Conservation (phyloP, 2,329 filamentous ascomycete genomes). For the Hymenoscyphus fraxineus region DNA sequence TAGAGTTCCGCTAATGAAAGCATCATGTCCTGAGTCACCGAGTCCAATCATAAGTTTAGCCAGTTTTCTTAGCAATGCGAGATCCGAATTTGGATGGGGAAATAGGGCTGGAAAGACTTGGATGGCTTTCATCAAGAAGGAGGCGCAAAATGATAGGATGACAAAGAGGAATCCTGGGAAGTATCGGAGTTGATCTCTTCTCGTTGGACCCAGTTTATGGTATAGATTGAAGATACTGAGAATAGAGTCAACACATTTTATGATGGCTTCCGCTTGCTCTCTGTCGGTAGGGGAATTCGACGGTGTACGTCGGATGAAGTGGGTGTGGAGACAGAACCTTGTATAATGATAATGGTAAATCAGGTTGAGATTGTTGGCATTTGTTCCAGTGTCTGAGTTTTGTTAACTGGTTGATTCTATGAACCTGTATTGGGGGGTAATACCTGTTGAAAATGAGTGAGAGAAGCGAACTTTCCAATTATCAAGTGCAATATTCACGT, state of each 20-base stretch:
- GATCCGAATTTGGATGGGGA: not conserved
- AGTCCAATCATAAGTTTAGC: slow-evolving; percentile 2
- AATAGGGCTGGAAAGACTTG: not conserved
- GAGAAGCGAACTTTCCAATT: not conserved
- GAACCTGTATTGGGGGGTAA: not conserved
- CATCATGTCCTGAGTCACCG: not conserved
- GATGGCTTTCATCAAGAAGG: not conserved
- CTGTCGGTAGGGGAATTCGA: not conserved
- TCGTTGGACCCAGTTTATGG: not conserved
- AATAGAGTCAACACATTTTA: slow-evolving; percentile 3
- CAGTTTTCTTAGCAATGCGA: not conserved
- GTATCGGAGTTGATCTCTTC: slow-evolving; percentile 4
- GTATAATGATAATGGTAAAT: slow-evolving; percentile 3
- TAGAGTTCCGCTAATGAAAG: not conserved
- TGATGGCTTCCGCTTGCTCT: not conserved
- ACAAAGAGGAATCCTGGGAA: slow-evolving; percentile 5
- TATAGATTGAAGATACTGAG: not conserved
- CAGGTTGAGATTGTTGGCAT: slow-evolving; percentile 1
- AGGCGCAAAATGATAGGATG: slow-evolving; percentile 1
- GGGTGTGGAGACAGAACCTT: slow-evolving; percentile 2
- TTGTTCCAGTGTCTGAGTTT: not conserved
- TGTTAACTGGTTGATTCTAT: not conserved
- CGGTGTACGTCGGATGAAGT: slow-evolving; percentile 1
- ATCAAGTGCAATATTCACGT: not conserved
- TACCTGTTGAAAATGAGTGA: not conserved